phyloP scores from a whole-genome alignment of 805 yeast genomes.

The Brettanomyces naardenensis region DNA sequence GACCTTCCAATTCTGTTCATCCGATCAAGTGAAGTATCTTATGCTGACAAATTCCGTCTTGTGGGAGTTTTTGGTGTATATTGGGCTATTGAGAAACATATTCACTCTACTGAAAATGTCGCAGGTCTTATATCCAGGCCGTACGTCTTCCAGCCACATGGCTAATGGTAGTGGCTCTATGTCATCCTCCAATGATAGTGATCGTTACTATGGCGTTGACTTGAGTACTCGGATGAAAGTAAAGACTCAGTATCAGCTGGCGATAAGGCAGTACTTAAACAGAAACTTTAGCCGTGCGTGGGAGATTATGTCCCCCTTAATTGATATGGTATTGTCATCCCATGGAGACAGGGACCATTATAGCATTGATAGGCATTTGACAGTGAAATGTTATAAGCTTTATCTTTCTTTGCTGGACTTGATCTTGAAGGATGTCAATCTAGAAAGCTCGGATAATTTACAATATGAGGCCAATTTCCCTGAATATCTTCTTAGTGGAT shows the following conservation, averaged over 20 bases:
- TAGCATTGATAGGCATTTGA: slow-evolving; percentile 9
- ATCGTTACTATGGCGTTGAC: slow-evolving; percentile 8
- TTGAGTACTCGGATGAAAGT: slow-evolving; percentile 11
- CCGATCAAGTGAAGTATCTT: no score
- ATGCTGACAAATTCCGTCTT: background rate
- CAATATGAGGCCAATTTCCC: slow-evolving; percentile 4
- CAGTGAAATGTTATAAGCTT: slow-evolving; percentile 8
- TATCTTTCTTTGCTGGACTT: slow-evolving; percentile 24
- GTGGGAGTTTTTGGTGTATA: slow-evolving; percentile 1
- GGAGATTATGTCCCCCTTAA: slow-evolving; percentile 16
- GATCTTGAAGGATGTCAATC: slow-evolving; percentile 15
- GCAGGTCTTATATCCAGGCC: background rate
- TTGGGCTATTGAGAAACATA: slow-evolving; percentile 1
- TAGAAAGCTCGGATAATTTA: background rate
- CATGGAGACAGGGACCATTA: slow-evolving; percentile 2
- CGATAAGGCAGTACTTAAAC: slow-evolving; percentile 34
- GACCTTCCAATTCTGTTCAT: no score
- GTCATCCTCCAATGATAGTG: background rate
- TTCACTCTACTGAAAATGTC: slow-evolving; percentile 2
- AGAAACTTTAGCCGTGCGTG: slow-evolving; percentile 23
- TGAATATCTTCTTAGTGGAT: background rate
- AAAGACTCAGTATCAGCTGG: slow-evolving; percentile 27
- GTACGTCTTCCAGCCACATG: background rate
- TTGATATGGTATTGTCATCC: slow-evolving; percentile 8
- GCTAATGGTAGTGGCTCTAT: background rate